These are phyloP conservation scores for Fusarium incarnatum DNA, from an alignment of 2,329 filamentous ascomycete species.

Conservation along the genomic window DNA sequence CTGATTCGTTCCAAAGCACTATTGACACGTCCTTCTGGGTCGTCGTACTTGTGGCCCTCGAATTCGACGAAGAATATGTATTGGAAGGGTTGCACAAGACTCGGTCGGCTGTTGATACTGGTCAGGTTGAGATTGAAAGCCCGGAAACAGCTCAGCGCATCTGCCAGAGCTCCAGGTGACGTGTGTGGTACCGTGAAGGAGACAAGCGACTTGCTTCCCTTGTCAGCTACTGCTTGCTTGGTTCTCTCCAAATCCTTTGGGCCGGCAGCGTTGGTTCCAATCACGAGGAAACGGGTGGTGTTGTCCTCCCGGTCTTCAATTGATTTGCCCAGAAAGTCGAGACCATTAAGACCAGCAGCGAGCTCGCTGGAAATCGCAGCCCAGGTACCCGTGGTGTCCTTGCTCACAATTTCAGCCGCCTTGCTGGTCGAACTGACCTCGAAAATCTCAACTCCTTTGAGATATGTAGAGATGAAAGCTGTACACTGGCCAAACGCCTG, in stretches of 20 bases:
- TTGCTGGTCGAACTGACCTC: conserved; percentile 88
- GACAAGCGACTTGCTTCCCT: conserved; percentile 75
- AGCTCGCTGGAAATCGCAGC: conserved; percentile 84
- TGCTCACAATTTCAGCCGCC: conserved; percentile 80
- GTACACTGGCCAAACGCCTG: conserved; percentile 96
- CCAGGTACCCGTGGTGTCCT: conserved; percentile 67
- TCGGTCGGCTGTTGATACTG: conserved; percentile 89
- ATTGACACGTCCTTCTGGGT: conserved; percentile 68
- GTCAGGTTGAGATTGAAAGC: conserved; percentile 82
- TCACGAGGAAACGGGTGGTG: conserved; percentile 81
- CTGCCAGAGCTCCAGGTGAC: conserved; percentile 83
- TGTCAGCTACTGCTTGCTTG: conserved; percentile 43
- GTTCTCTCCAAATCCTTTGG: conserved; percentile 45
- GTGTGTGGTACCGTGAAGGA: conserved; percentile 85
- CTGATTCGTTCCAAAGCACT: conserved; percentile 69
- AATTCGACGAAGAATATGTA: conserved; percentile 98
- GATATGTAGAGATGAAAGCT: conserved; percentile 74
- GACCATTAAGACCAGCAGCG: conserved; percentile 74
- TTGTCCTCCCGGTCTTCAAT: conserved; percentile 83
- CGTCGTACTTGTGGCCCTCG: conserved; percentile 67
- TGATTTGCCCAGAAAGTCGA: conserved; percentile 75
- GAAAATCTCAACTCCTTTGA: conserved; percentile 80
- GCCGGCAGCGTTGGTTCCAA: conserved; percentile 56
- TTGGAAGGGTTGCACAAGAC: conserved; percentile 79
- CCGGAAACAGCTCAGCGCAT: conserved; percentile 83